phyloP scores from a whole-genome alignment of 352 stramenopile genomes.

The Thraustochytrium striatum region DNA sequence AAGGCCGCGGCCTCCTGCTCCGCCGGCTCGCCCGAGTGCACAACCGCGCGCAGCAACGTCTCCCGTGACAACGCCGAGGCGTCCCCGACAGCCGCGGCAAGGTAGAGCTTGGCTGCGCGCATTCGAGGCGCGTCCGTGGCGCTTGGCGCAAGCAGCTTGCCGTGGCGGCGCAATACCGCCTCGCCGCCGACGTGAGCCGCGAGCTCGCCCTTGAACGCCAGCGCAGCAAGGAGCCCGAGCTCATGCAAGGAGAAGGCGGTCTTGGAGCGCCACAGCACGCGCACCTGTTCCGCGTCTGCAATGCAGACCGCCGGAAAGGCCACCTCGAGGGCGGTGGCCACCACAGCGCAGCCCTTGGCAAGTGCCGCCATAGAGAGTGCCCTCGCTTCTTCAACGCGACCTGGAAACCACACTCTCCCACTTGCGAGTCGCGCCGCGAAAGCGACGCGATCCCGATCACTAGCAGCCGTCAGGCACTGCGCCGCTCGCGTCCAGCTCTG shows the following conservation, averaged over 20 bases:
- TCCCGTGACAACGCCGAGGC: neutral
- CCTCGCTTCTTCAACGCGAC: neutral
- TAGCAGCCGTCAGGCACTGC: neutral
- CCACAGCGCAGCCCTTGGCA: neutral
- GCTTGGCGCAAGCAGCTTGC: neutral
- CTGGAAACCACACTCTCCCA: neutral
- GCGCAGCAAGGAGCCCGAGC: neutral
- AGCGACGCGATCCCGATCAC: neutral
- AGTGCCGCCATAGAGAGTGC: neutral
- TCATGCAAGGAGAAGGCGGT: neutral
- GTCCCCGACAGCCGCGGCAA: neutral
- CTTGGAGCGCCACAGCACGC: neutral
- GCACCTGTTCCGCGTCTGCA: too few relatives aligned
- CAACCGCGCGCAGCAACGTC: neutral
- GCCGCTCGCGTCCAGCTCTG: neutral
- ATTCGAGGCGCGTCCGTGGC: neutral
- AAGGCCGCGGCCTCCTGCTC: conserved; percentile 27
- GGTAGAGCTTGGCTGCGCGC: neutral
- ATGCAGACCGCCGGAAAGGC: neutral
- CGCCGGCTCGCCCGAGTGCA: neutral
- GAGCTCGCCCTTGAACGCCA: neutral
- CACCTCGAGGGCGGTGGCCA: neutral
- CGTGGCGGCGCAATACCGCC: neutral
- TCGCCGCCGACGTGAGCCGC: too few relatives aligned
- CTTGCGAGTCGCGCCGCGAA: neutral